phyloP scores from a whole-genome alignment of 768 basidiomycete species.

The Mycena epipterygia region DNA sequence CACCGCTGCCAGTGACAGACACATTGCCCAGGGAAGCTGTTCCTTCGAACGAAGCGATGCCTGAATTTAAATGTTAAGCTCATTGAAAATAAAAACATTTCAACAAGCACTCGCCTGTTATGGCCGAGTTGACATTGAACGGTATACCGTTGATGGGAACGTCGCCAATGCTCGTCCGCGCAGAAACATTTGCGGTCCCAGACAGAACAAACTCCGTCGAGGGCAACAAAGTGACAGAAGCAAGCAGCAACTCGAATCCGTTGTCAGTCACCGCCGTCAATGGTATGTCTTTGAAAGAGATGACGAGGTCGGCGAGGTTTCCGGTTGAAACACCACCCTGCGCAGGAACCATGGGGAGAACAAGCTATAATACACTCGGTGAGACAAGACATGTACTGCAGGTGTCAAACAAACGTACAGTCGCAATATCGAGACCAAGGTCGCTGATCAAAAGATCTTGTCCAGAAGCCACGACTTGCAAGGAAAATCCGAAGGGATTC shows the following conservation, averaged over 20 bases:
- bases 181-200: constrained; percentile 71
- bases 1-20: constrained; percentile 74
- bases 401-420: constrained; percentile 51
- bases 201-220: constrained; percentile 62
- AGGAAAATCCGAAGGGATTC: constrained; percentile 83
- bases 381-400: constrained; percentile 1
- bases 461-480: constrained; percentile 71
- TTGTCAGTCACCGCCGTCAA: constrained; percentile 67
- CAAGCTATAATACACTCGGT: constrained; percentile 52
- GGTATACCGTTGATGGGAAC: constrained; percentile 75
- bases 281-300: constrained; percentile 70
- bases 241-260: constrained; percentile 70
- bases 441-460: constrained; percentile 67
- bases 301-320: constrained; percentile 69
- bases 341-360: constrained; percentile 61
- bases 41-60: constrained; percentile 72
- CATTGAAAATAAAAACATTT: not conserved
- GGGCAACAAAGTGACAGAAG: constrained; percentile 66
- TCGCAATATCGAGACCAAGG: constrained; percentile 64
- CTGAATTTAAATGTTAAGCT: constrained; percentile 45
- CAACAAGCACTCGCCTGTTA: constrained; percentile 61
- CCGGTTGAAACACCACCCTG: constrained; percentile 79
- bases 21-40: constrained; percentile 68
- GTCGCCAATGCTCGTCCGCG: constrained; percentile 73
- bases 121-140: constrained; percentile 68